phyloP scores from a whole-genome alignment of 2,329 filamentous ascomycete species.

The Aspergillus japonicus region DNA sequence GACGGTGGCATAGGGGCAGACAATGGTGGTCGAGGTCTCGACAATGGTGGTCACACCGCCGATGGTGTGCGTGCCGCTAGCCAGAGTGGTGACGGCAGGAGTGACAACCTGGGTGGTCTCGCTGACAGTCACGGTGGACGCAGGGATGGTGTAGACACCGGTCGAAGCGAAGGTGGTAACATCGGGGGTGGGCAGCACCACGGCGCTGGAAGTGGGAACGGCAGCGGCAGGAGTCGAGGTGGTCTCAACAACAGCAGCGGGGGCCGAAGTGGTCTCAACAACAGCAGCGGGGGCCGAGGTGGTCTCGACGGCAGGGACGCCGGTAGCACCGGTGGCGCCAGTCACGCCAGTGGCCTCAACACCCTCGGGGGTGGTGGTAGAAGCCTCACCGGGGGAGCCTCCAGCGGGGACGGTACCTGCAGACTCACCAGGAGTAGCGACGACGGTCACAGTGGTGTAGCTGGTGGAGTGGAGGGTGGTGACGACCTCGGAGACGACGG shows the following conservation, averaged over 20 bases:
- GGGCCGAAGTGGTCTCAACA: not conserved
- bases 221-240: conserved; percentile 11
- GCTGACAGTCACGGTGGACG: conserved; percentile 67
- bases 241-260: conserved; percentile 8
- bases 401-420: not conserved
- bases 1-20: conserved; percentile 68
- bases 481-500: conserved; percentile 26
- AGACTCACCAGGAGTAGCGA: conserved; percentile 21
- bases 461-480: conserved; percentile 42
- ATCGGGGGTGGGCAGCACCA: conserved; percentile 47
- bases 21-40: conserved; percentile 63
- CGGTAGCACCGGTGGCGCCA: not conserved
- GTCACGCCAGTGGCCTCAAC: conserved; percentile 8
- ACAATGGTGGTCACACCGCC: conserved; percentile 74
- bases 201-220: conserved; percentile 26
- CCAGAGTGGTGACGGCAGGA: conserved; percentile 60
- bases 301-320: conserved; percentile 6
- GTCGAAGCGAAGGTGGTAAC: conserved; percentile 60
- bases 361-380: conserved; percentile 10
- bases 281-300: conserved; percentile 6
- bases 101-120: conserved; percentile 67
- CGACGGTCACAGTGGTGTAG: conserved; percentile 39
- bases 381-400: conserved; percentile 7
- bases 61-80: conserved; percentile 65
- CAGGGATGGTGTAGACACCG: conserved; percentile 73